These are phyloP conservation scores for Bathelium albidoporum DNA, from an alignment of 495 filamentous ascomycete species.

Conservation along the genomic window DNA sequence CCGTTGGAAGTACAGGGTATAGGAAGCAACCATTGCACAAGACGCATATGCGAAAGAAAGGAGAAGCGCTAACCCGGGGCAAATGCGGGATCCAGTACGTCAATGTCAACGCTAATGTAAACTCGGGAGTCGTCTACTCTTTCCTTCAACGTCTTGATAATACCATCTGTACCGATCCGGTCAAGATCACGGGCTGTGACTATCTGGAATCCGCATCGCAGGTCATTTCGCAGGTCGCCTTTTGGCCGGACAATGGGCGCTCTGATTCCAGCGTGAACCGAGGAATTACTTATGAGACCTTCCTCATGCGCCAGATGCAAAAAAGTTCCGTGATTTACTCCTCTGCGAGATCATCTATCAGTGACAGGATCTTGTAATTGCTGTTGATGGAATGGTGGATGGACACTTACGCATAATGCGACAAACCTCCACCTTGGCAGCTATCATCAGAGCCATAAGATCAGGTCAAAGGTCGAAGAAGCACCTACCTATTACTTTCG, in stretches of 20 bases:
- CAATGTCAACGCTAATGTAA: slow-evolving; percentile 36
- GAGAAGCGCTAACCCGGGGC: slow-evolving; percentile 25
- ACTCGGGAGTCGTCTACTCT: slow-evolving; percentile 26
- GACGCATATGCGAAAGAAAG: neutral
- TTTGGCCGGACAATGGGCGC: slow-evolving; percentile 35
- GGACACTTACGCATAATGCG: slow-evolving; percentile 39
- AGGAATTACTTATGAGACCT: slow-evolving; percentile 39
- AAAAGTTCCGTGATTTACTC: slow-evolving; percentile 45
- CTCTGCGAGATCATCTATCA: slow-evolving; percentile 20
- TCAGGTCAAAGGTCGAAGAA: neutral
- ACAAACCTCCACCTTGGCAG: slow-evolving; percentile 34
- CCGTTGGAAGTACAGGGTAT: neutral
- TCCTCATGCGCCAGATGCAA: slow-evolving; percentile 45
- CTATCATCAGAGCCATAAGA: slow-evolving; percentile 3
- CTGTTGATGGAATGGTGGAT: neutral
- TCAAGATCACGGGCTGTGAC: slow-evolving; percentile 31
- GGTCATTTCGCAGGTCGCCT: slow-evolving; percentile 40
- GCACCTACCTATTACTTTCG: slow-evolving; percentile 33
- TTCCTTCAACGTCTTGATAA: slow-evolving; percentile 26
- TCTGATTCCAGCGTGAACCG: slow-evolving; percentile 42
- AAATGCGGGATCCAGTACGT: slow-evolving; percentile 35
- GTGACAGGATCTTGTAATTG: neutral
- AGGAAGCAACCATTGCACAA: neutral
- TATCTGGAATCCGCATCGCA: slow-evolving; percentile 41
- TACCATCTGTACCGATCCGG: slow-evolving; percentile 24